These are phyloP conservation scores for Crinitomyces ghanaensis DNA, from an alignment of 805 yeast genomes.

Conservation along the genomic window DNA sequence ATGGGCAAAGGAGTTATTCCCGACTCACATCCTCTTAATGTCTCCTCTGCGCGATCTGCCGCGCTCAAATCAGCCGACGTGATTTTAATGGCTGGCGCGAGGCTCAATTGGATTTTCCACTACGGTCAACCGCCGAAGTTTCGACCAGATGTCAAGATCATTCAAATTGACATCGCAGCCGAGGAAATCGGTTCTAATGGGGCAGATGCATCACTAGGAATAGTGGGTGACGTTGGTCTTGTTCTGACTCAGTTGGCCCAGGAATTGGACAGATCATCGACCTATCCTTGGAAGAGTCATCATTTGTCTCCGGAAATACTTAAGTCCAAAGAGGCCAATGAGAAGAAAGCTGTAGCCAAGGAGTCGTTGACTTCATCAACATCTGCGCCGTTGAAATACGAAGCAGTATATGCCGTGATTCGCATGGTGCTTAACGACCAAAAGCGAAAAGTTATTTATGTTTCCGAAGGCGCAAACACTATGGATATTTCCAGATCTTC, in stretches of 20 bases:
- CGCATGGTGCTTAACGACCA: slow-evolving; percentile 28
- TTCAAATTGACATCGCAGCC: slow-evolving; percentile 45
- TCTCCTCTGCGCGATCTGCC: slow-evolving; percentile 54
- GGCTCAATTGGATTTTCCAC: slow-evolving; percentile 66
- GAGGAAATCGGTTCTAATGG: slow-evolving; percentile 44
- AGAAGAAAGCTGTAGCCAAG: slow-evolving; percentile 26
- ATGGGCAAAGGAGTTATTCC: slow-evolving; percentile 67
- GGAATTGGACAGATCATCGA: slow-evolving; percentile 15
- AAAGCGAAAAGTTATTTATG: slow-evolving; percentile 24
- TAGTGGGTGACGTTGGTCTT: slow-evolving; percentile 44
- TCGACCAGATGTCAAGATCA: slow-evolving; percentile 33
- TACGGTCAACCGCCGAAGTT: slow-evolving; percentile 51
- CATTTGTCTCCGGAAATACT: slow-evolving; percentile 21
- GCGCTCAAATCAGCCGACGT: slow-evolving; percentile 49
- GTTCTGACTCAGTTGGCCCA: slow-evolving; percentile 29
- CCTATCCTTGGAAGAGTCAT: slow-evolving; percentile 27
- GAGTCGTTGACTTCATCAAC: slow-evolving; percentile 23
- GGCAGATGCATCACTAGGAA: slow-evolving; percentile 29
- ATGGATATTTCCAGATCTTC: slow-evolving; percentile 61
- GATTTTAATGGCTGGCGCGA: slow-evolving; percentile 49
- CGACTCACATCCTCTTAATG: slow-evolving; percentile 37
- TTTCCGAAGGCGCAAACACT: slow-evolving; percentile 68
- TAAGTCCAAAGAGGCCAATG: slow-evolving; percentile 22
- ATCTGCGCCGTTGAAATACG: slow-evolving; percentile 33
- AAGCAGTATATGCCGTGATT: slow-evolving; percentile 41